A percentile compares a stretch with the other conserved stretches of the same genome.
Conservation (phyloP, 805 yeast genomes). For the Candida peoriensis region DNA sequence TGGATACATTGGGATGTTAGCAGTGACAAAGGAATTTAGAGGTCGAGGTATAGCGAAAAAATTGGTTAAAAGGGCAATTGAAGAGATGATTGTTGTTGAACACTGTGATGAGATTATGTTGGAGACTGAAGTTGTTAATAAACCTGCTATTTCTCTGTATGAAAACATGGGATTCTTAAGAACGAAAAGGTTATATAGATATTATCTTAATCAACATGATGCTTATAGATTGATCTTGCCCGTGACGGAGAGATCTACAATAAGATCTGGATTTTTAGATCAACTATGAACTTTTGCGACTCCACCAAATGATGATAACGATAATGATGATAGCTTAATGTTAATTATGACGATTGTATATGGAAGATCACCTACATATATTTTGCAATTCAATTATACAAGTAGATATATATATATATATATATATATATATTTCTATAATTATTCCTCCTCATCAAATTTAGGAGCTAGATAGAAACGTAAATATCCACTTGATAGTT, state of each 20-base stretch:
- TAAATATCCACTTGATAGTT: slow-evolving; percentile 85
- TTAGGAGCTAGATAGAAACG: slow-evolving; percentile 97
- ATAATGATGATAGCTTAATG: no score
- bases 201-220: slow-evolving; percentile 89
- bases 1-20: slow-evolving; percentile 96
- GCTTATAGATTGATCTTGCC: slow-evolving; percentile 87
- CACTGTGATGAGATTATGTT: slow-evolving; percentile 92
- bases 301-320: slow-evolving; percentile 91
- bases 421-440: no score
- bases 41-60: slow-evolving; percentile 79
- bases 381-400: background rate
- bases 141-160: slow-evolving; percentile 62
- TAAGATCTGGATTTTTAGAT: slow-evolving; percentile 48
- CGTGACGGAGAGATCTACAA: slow-evolving; percentile 52
- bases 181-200: slow-evolving; percentile 72
- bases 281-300: slow-evolving; percentile 48
- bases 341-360: no score
- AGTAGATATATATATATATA: no score
- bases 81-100: slow-evolving; percentile 53
- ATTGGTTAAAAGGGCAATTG: slow-evolving; percentile 58
- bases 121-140: slow-evolving; percentile 85
- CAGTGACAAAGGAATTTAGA: slow-evolving; percentile 66
- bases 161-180: slow-evolving; percentile 74
- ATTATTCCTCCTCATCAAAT: slow-evolving; percentile 83
- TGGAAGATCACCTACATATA: background rate